Conservation (phyloP, 495 filamentous ascomycete species). For the Aspergillus wentii region DNA sequence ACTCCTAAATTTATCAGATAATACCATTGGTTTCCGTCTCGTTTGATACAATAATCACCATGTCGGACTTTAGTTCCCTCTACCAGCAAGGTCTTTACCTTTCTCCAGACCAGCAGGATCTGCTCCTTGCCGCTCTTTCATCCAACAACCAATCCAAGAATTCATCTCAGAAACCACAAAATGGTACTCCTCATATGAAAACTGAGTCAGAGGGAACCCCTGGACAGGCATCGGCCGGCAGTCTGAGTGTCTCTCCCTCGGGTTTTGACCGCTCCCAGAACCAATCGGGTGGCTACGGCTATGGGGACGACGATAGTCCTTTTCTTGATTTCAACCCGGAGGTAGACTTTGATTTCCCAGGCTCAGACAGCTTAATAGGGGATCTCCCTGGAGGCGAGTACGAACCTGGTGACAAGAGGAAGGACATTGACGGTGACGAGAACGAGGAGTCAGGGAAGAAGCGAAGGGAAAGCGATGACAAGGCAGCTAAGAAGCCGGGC, state of each 20-base stretch:
- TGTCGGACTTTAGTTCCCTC: slow-evolving; percentile 34
- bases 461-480: slow-evolving; percentile 72
- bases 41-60: slow-evolving; percentile 8
- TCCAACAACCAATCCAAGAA: slow-evolving; percentile 67
- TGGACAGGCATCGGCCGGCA: slow-evolving; percentile 25
- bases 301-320: slow-evolving; percentile 65
- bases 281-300: slow-evolving; percentile 37
- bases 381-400: slow-evolving; percentile 61
- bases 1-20: not conserved
- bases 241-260: slow-evolving; percentile 43
- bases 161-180: slow-evolving; percentile 29
- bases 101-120: slow-evolving; percentile 80
- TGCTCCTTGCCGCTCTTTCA: slow-evolving; percentile 80
- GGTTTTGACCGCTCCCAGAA: slow-evolving; percentile 48
- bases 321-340: slow-evolving; percentile 80
- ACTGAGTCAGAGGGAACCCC: slow-evolving; percentile 24
- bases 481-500: slow-evolving; percentile 86
- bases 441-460: slow-evolving; percentile 70
- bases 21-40: not conserved
- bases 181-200: slow-evolving; percentile 22
- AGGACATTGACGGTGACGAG: slow-evolving; percentile 74
- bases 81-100: slow-evolving; percentile 56
- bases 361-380: slow-evolving; percentile 64
- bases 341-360: slow-evolving; percentile 62
- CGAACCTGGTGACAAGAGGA: slow-evolving; percentile 59